A percentile compares a stretch with the other conserved stretches of the same genome.
These are phyloP conservation scores for Betula pendula DNA, from an alignment of 306 rosid genomes.

Conservation along the genomic window DNA sequence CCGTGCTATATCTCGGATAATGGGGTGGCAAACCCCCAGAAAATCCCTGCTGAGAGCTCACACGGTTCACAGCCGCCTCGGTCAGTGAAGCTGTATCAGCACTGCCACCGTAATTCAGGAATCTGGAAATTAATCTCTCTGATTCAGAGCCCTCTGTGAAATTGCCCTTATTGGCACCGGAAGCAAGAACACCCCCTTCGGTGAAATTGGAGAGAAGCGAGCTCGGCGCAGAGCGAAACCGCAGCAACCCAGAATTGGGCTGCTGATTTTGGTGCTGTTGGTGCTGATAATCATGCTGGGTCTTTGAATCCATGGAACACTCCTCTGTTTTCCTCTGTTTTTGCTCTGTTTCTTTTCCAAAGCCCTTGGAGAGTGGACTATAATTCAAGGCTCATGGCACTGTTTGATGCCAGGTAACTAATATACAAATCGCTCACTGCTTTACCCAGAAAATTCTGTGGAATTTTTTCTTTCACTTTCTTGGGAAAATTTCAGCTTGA, in stretches of 20 bases:
- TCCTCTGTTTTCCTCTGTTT: not conserved
- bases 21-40: constrained; percentile 65
- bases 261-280: constrained; percentile 41
- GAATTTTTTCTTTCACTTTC: constrained; percentile 36
- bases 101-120: constrained; percentile 25
- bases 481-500: constrained; percentile 47
- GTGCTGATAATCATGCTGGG: constrained; percentile 37
- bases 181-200: constrained; percentile 20
- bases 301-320: constrained; percentile 61
- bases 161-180: constrained; percentile 20
- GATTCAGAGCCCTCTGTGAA: constrained; percentile 39
- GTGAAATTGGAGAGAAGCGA: constrained; percentile 45
- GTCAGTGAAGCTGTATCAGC: constrained; percentile 35
- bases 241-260: constrained; percentile 65
- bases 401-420: constrained; percentile 33
- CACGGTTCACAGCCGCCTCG: constrained; percentile 28
- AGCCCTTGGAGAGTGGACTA: constrained; percentile 15
- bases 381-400: constrained; percentile 26
- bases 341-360: not conserved
- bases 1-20: constrained; percentile 66
- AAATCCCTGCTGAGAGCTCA: constrained; percentile 49
- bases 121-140: constrained; percentile 49
- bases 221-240: constrained; percentile 73
- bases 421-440: constrained; percentile 24
- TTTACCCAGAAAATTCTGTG: constrained; percentile 35